Evolutionary conservation across 2,329 filamentous ascomycete species (phyloP).

Genomic region (Elsinoe perseae): DNA sequence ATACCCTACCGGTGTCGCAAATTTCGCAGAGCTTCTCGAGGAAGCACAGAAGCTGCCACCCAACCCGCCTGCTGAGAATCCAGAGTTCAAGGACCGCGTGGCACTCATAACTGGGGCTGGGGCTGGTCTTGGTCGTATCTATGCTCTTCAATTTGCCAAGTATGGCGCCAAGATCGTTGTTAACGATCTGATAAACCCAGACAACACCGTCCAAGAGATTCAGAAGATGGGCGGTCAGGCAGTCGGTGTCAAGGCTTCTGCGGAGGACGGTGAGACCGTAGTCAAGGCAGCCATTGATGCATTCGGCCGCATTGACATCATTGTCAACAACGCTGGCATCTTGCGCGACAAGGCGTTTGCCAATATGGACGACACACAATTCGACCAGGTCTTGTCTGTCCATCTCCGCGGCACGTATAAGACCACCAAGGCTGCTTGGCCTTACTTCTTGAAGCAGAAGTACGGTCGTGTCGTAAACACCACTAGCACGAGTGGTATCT

Average conservation of each 20-base stretch:
- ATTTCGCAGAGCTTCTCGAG: constrained; percentile 81
- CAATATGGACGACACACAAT: constrained; percentile 94
- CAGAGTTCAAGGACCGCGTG: constrained; percentile 78
- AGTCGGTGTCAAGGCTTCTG: constrained; percentile 84
- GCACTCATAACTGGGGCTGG: constrained; percentile 82
- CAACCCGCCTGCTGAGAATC: constrained; percentile 62
- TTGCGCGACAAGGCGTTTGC: constrained; percentile 94
- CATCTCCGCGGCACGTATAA: constrained; percentile 95
- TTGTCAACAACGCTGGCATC: constrained; percentile 98
- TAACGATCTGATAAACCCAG: constrained; percentile 91
- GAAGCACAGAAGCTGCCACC: constrained; percentile 69
- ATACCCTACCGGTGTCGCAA: constrained; percentile 75
- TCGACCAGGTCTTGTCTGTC: constrained; percentile 86
- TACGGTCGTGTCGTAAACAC: constrained; percentile 97
- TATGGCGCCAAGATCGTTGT: constrained; percentile 79
- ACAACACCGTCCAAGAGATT: constrained; percentile 86
- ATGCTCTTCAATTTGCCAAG: constrained; percentile 80
- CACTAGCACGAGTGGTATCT: constrained; percentile 92
- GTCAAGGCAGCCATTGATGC: constrained; percentile 90
- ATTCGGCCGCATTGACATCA: constrained; percentile 86
- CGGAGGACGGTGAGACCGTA: constrained; percentile 83
- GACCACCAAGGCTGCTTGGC: constrained; percentile 94
- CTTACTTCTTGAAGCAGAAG: constrained; percentile 96
- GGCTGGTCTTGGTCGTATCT: constrained; percentile 83
- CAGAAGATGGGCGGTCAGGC: constrained; percentile 82